Percentiles rank a stretch among this genome's conserved stretches.
phyloP scores from a whole-genome alignment of 75 land plant genomes.

The Picea glauca region DNA sequence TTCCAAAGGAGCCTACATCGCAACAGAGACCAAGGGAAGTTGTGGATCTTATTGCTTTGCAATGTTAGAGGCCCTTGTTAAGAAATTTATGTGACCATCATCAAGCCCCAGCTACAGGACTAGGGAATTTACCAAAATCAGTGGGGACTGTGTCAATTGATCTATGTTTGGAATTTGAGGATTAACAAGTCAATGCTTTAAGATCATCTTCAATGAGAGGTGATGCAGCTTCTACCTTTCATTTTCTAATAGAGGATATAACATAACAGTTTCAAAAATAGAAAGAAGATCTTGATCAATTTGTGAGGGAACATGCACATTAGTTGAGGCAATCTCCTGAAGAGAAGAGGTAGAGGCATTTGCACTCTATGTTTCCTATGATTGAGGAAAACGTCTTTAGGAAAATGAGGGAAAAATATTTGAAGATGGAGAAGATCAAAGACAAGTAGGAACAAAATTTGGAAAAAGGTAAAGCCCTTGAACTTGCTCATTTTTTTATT shows the following conservation, averaged over 20 bases:
- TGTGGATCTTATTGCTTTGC: conserved; percentile 13
- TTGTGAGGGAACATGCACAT: conserved; percentile 32
- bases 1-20: conserved; percentile 1
- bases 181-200: conserved; percentile 26
- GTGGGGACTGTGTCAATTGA: conserved; percentile 23
- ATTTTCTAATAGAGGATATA: conserved; percentile 21
- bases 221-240: not conserved
- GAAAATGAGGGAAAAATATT: conserved; percentile 48
- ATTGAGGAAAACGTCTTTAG: conserved; percentile 39
- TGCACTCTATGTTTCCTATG: conserved; percentile 40
- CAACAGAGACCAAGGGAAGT: conserved; percentile 23
- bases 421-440: conserved; percentile 45
- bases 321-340: conserved; percentile 44
- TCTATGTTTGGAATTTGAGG: conserved; percentile 32
- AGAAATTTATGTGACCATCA: conserved; percentile 11
- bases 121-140: conserved; percentile 15
- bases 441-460: too few relatives aligned
- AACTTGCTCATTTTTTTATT: too few relatives aligned
- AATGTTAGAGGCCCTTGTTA: conserved; percentile 11
- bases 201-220: conserved; percentile 5
- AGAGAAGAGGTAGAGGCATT: conserved; percentile 48
- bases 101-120: conserved; percentile 11
- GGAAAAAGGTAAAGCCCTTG: too few relatives aligned
- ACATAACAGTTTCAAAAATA: conserved; percentile 20
- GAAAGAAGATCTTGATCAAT: conserved; percentile 30